Evolutionary conservation across 2,329 filamentous ascomycete species (phyloP), one percentile per base, ranked within the genome.

Genomic region (Xylariaceae sp.): DNA sequence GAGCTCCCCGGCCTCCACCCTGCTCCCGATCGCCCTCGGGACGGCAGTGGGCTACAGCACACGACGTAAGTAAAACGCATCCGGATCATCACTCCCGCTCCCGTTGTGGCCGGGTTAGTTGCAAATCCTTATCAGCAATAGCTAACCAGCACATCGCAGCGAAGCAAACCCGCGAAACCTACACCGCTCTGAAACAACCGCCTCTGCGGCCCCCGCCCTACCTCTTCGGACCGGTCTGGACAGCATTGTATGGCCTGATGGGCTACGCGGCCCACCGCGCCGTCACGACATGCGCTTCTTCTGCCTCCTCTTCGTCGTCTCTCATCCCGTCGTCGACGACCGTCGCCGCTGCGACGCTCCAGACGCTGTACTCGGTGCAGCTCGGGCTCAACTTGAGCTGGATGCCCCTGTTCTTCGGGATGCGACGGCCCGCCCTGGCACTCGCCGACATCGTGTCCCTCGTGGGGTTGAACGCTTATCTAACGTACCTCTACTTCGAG

Each of bases 321-420:
- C 23, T 30, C 34, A 77, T 42, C 75, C 84, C 54, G 10, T 34
- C 53, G 13, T 44, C 58, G 13, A 56, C 52, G 48, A 23, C 61
- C 15, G 59, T 53, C 50, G 57, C 62, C 2, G 51, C 64, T 11
- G 58, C 83, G 83, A 71, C 80, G 85, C 65, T 88, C 87, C 66
- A 87, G 90, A 90, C 88, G 0, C 81, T 97, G 35, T 97, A 96
- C 78, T 89, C 89, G 1, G 79, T 92, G 61, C 92, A 97, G 75
- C 85, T 97, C 5, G 89, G 82, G 9, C 80, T 97, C 55, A 97
- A 97, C 73, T 78, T 96, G 35, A 74, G 88, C 56, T 97, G 90
- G 90, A 97, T 92, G 83, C 93, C 93, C 10, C 82, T 97, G 9
- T 97, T 97, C 82, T 97, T 96, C 72, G 82, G 83, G n/a, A 71